Evolutionary conservation across 148 eudicot species (phyloP).

Genomic region (Camellia japonica): DNA sequence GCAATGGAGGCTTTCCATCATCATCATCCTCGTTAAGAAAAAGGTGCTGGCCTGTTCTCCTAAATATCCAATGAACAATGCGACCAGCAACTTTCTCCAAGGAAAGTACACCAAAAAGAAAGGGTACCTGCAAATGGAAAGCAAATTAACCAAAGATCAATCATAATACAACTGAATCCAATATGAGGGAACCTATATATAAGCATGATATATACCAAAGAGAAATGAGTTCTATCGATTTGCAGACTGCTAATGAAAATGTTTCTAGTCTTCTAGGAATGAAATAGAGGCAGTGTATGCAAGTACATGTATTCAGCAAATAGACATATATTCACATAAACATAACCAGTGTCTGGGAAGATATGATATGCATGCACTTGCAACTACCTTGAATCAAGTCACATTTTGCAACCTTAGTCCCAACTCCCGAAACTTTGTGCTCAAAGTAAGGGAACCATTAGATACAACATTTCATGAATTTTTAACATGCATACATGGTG

Average conservation of each 20-base stretch:
- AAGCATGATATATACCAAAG: neutral
- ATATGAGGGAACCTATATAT: neutral
- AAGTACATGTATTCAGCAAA: neutral
- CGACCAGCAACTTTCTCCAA: constrained; percentile 69
- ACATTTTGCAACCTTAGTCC: neutral
- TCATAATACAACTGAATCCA: neutral
- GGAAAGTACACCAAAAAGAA: constrained; percentile 84
- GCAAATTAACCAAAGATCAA: constrained; percentile 6
- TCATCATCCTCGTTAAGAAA: constrained; percentile 68
- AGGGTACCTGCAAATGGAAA: constrained; percentile 49
- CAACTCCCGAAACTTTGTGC: too few species aligned
- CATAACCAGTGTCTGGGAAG: neutral
- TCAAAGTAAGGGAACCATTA: neutral
- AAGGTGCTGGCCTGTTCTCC: constrained; percentile 88
- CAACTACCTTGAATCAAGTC: neutral
- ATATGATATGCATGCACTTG: neutral
- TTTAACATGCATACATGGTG: too few species aligned
- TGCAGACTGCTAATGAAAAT: neutral
- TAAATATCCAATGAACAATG: constrained; percentile 83
- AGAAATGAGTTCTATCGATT: neutral
- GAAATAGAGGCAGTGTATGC: neutral
- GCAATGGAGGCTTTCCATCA: constrained; percentile 89
- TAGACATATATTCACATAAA: neutral
- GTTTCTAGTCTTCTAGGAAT: constrained; percentile 4
- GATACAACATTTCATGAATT: neutral